A percentile compares a stretch with the other conserved stretches of the same genome.
phyloP scores from a whole-genome alignment of 2,329 filamentous ascomycete genomes.

The Rhexocercosporidium sp. region DNA sequence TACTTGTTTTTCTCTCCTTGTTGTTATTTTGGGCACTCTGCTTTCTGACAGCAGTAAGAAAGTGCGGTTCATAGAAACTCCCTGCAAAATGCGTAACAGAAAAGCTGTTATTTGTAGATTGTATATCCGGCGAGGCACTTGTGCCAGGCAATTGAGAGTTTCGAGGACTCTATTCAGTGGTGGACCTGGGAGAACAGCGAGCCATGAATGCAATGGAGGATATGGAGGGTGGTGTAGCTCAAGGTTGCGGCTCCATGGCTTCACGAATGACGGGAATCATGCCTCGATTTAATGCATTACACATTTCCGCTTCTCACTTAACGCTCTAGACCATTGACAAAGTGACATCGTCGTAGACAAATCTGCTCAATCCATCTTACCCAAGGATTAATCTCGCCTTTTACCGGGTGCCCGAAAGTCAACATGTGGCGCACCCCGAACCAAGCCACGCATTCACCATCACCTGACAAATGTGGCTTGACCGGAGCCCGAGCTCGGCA shows the following conservation, averaged over 20 bases:
- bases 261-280: conserved; percentile 7
- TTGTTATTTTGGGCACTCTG: background rate
- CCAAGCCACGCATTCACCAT: too few species aligned
- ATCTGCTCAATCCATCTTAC: too few species aligned
- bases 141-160: background rate
- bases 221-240: background rate
- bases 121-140: conserved; percentile 26
- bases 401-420: background rate
- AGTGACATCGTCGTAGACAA: too few species aligned
- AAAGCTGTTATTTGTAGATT: conserved; percentile 32
- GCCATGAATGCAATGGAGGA: background rate
- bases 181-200: background rate
- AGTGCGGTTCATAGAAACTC: conserved; percentile 28
- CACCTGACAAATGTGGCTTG: conserved; percentile 2
- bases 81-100: conserved; percentile 14
- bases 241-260: background rate
- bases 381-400: background rate
- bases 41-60: background rate
- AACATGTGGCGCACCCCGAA: background rate
- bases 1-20: background rate
- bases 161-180: background rate
- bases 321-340: background rate
- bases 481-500: conserved; percentile 16
- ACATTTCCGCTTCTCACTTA: background rate
- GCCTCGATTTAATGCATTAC: conserved; percentile 11